These are phyloP conservation scores for Picea sitchensis DNA, from an alignment of 75 land plant genomes.

Conservation along the genomic window DNA sequence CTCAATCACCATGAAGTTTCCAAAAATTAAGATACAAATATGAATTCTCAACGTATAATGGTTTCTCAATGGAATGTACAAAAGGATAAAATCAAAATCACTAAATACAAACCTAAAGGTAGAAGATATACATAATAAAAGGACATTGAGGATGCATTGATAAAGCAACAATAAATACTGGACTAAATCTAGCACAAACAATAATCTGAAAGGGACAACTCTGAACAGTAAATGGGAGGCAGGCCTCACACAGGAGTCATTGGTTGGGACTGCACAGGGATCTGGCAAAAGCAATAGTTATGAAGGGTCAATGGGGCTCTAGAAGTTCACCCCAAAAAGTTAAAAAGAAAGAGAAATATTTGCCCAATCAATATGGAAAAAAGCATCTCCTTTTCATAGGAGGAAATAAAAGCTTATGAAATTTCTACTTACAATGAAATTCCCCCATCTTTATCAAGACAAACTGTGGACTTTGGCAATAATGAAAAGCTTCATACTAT, in stretches of 20 bases:
- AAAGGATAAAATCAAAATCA: neutral
- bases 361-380: neutral
- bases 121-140: neutral
- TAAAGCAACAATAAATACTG: neutral
- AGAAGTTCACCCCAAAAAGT: neutral
- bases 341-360: neutral
- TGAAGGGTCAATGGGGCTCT: neutral
- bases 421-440: too few species aligned
- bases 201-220: neutral
- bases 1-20: neutral
- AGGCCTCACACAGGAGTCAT: neutral
- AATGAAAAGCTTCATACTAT: too few species aligned
- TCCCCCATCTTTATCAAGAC: too few species aligned
- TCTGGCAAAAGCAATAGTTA: neutral
- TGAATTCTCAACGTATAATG: neutral
- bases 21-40: neutral
- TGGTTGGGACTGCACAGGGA: slow-evolving; percentile 1
- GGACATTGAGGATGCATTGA: neutral
- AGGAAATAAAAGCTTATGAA: neutral
- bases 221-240: neutral
- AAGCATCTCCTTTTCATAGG: neutral
- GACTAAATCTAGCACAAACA: neutral
- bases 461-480: too few species aligned
- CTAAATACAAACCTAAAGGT: neutral
- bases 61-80: slow-evolving; percentile 4